Conservation (phyloP, 2,329 filamentous ascomycete species). For the Cladosporium austrohemisphaericum region DNA sequence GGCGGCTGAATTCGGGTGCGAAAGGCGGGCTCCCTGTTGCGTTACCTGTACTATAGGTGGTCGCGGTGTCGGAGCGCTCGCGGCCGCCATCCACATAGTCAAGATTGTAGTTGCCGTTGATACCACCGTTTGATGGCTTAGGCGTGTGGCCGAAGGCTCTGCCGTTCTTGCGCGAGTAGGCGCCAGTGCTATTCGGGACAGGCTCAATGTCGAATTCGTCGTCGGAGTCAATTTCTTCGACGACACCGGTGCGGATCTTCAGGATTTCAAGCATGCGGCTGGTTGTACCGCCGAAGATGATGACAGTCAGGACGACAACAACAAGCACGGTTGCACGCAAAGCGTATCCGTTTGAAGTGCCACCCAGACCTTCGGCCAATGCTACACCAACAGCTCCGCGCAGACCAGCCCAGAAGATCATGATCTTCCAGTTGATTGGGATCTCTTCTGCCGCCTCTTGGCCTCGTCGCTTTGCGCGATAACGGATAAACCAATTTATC, state of each 20-base stretch:
- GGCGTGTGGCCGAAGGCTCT: slow-evolving; percentile 74
- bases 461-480: slow-evolving; percentile 73
- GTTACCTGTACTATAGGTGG: slow-evolving; percentile 56
- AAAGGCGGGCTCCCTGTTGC: slow-evolving; percentile 49
- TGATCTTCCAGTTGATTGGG: slow-evolving; percentile 93
- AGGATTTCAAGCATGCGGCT: slow-evolving; percentile 96
- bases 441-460: slow-evolving; percentile 79
- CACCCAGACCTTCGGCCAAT: slow-evolving; percentile 80
- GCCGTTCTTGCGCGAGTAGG: slow-evolving; percentile 77
- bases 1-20: slow-evolving; percentile 45
- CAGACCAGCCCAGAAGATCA: slow-evolving; percentile 99
- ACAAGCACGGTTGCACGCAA: slow-evolving; percentile 94
- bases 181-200: slow-evolving; percentile 58
- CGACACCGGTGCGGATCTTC: slow-evolving; percentile 91
- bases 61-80: slow-evolving; percentile 48
- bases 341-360: slow-evolving; percentile 69
- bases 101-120: slow-evolving; percentile 43
- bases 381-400: slow-evolving; percentile 95
- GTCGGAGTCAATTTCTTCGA: slow-evolving; percentile 95
- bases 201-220: slow-evolving; percentile 96
- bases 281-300: slow-evolving; percentile 97
- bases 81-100: slow-evolving; percentile 27
- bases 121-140: slow-evolving; percentile 53
- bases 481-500: slow-evolving; percentile 91
- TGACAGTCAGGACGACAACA: slow-evolving; percentile 94